phyloP scores from a whole-genome alignment of 306 rosid genomes.

The Dalbergia oliveri region DNA sequence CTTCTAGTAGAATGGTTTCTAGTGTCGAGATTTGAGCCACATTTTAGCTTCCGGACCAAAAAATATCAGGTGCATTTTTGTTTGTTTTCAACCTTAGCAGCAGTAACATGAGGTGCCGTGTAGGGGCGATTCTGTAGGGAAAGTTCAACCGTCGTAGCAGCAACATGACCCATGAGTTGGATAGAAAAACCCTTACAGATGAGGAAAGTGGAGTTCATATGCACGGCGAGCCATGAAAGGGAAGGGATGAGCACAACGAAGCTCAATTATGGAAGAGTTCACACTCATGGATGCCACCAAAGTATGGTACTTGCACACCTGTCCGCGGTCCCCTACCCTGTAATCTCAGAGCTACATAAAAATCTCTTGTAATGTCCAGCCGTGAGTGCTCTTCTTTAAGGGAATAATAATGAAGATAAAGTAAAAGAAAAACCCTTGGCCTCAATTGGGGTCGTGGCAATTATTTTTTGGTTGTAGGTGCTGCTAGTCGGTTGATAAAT shows the following conservation, averaged over 20 bases:
- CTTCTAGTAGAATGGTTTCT: conserved; percentile 24
- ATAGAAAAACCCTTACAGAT: conserved; percentile 42
- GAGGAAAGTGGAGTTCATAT: conserved; percentile 58
- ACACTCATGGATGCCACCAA: conserved; percentile 62
- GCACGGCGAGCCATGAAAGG: conserved; percentile 57
- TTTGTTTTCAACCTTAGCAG: conserved; percentile 26
- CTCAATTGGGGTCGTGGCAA: conserved; percentile 49
- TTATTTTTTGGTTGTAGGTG: conserved; percentile 47
- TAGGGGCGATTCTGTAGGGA: neutral
- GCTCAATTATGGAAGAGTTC: conserved; percentile 65
- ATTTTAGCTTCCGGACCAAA: conserved; percentile 14
- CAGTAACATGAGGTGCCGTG: conserved; percentile 29
- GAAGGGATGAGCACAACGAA: conserved; percentile 55
- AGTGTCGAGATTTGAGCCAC: conserved; percentile 16
- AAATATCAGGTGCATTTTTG: conserved; percentile 37
- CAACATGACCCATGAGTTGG: conserved; percentile 31
- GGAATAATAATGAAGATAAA: conserved; percentile 9
- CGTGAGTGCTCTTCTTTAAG: conserved; percentile 35
- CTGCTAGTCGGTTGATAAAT: conserved; percentile 41
- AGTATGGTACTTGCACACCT: conserved; percentile 54
- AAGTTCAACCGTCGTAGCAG: neutral
- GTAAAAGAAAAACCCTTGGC: neutral
- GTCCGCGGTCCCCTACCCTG: conserved; percentile 71
- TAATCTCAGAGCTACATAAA: conserved; percentile 59
- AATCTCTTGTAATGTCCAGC: conserved; percentile 16